Base-by-base conservation (phyloP, 495 filamentous ascomycete genomes). In the Paragyromitra xinjiangensis region DNA sequence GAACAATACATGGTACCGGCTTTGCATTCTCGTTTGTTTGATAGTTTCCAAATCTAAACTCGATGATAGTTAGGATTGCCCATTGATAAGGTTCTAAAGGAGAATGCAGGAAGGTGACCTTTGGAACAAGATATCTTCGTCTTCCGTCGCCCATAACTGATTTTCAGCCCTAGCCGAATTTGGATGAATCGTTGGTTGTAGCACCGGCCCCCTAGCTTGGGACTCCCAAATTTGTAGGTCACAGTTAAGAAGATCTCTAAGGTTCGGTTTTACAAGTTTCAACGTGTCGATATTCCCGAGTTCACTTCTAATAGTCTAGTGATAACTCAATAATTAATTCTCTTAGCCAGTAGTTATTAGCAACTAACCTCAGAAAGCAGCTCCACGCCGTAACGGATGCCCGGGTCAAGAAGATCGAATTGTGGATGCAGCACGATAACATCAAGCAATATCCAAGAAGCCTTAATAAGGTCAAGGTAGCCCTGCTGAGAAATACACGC, bases 211-310 rank as follows among this genome's bases (percentile, higher is more conserved):
- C 64, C 70, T 79, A 0, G 16, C 8, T 65, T 79, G 55, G 45
- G 50, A 65, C 48, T 83, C 82, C 82, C 82, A 83, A 34, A 83
- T 76, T n/a, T 53, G 48, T 9, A 83, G 61, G 45, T 82, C 78
- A 51, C 71, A 68, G 9, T 53, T 19, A 6, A 26, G 0, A 0
- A 75, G 56, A 4, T 68, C 34, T 2, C 9, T 7, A 6, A 44
- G 11, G 8, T 22, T 48, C 8, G 55, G 71, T 44, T 39, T 68
- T 19, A n/a, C 1, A 40, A 66, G 51, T 2, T 37, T 39, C 11
- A 14, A 12, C 11, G 1, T n/a, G n/a, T n/a, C n/a, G n/a, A n/a
- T n/a, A n/a, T n/a, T n/a, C n/a, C n/a, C n/a, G n/a, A n/a, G n/a
- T n/a, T n/a, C n/a, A n/a, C n/a, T n/a, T n/a, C n/a, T n/a, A n/a